Base-by-base conservation (phyloP, 352 stramenopile genomes). In the Hyphochytrium catenoides region DNA sequence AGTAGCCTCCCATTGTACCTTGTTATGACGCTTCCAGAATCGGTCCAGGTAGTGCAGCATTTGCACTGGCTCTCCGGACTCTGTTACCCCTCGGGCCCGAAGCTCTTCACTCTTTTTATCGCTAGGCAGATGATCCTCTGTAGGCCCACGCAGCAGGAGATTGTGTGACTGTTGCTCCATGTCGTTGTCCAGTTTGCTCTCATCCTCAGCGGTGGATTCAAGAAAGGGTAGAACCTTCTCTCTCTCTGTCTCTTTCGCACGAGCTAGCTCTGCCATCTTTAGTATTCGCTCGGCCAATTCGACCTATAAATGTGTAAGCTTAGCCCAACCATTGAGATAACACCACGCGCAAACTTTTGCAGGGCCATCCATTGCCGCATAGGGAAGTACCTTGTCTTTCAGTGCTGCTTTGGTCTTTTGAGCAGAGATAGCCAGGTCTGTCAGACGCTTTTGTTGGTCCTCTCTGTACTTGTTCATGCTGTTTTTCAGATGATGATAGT, bases 21-120 rank as follows among this genome's bases (percentile, higher is more conserved):
- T 91, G 60, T 95, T 95, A 59, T 86, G 90, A 8, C 83, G 78
- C 47, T 90, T 81, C 67, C 78, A 91, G 54, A 94, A 95, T 16
- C 77, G 51, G 43, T 84, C 74, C 17, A 91, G 51, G 39, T 71
- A 71, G 36, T 84, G 61, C 67, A 67, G 76, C 38, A 76, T 67
- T 32, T 59, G 59, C 4, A 75, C 58, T 11, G 48, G 33, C 3
- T 68, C 48, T 17, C 60, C 54, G 20, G 25, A 20, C 24, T 37
- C 25, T 3, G 31, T 25, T 8, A 45, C 39, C 9, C 41, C 44
- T 21, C 40, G 42, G 8, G 34, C 47, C 20, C 31, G 16, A 12
- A 44, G 38, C 22, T 41, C 31, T 4, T 25, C 38, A 16, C 19
- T 25, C 32, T 39, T 31, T n/a, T 14, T 14, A 26, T 34, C 33